Base-by-base conservation (phyloP, 352 stramenopile species). In the Globisporangium middletonii region DNA sequence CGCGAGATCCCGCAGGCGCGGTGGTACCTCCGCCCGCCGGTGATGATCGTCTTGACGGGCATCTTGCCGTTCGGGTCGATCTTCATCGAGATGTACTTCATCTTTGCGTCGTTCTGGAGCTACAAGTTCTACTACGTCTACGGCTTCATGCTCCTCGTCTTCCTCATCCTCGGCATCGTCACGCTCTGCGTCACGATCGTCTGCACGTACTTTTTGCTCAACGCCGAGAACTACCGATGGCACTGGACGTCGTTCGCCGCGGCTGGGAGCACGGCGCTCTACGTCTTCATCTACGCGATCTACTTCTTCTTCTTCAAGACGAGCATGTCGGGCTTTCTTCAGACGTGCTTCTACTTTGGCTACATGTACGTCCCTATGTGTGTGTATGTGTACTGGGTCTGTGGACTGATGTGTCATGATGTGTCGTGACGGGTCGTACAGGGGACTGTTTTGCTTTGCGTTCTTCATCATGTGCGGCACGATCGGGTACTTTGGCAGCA, bases 101-200 rank as follows among this genome's bases (percentile, higher is more conserved):
- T 99, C 69, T 98, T 99, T 69, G 98, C 97, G 6, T 98, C 94
- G 43, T 98, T 99, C 63, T 99, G 97, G 97, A 98, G 98, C 75
- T 99, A 99, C 92, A 99, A 99, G 79, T 99, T 99, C 76, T 99
- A 99, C 79, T 99, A 99, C 75, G 97, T 99, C 15, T 99, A 99
- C 75, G 97, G 97, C 51, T 99, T 99, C 73, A 95, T 99, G 74
- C 80, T 99, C 57, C 83, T 99, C 50, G 96, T 99, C 19, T 98
- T 98, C 72, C 68, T 96, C 52, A 99, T 99, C 62, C 77, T 99
- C 41, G 92, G 79, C 37, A 96, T 99, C 49, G 97, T 99, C 42
- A 98, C 97, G 23, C 86, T 98, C 11, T 99, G 98, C 70, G 97
- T 98, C 28, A 98, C 95, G 11, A 98, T 99, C 68, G 97, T 99